A percentile compares a stretch with the other conserved stretches of the same genome.
Evolutionary conservation across 495 filamentous ascomycete genomes (phyloP).

Genomic region (Umbilicaria muhlenbergii): DNA sequence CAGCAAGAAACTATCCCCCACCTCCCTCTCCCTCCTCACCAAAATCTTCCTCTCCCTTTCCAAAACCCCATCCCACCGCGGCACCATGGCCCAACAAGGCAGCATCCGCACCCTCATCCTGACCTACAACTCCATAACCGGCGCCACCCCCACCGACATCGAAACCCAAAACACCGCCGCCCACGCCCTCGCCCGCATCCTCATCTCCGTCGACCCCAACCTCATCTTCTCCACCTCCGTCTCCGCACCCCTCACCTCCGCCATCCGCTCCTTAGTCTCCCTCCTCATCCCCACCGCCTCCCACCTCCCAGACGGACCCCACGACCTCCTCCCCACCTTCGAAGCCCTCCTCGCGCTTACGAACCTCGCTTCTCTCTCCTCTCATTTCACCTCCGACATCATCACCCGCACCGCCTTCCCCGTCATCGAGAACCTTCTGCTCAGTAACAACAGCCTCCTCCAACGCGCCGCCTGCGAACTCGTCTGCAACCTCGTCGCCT

Average conservation of each 20-base stretch:
- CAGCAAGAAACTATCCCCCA: conserved; percentile 47
- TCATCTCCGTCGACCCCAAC: conserved; percentile 75
- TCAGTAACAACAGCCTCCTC: conserved; percentile 59
- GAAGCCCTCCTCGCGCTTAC: conserved; percentile 84
- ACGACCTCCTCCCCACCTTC: conserved; percentile 77
- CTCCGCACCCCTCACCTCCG: conserved; percentile 53
- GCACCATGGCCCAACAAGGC: conserved; percentile 76
- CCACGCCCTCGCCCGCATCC: conserved; percentile 78
- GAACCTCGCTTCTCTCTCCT: conserved; percentile 70
- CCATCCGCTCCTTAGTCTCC: conserved; percentile 61
- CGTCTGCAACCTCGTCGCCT: conserved; percentile 79
- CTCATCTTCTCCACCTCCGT: conserved; percentile 71
- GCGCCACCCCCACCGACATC: conserved; percentile 19
- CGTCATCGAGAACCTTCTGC: conserved; percentile 64
- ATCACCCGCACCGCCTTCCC: conserved; percentile 61
- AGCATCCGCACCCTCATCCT: conserved; percentile 70
- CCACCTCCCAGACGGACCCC: conserved; percentile 37
- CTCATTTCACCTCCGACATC: conserved; percentile 46
- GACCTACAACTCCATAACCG: conserved; percentile 41
- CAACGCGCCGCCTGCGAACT: conserved; percentile 77
- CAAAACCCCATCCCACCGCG: conserved; percentile 51
- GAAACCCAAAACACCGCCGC: conserved; percentile 47
- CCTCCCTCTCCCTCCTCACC: conserved; percentile 49
- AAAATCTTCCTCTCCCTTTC: conserved; percentile 66
- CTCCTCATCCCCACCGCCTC: conserved; percentile 37